A percentile compares a stretch with the other conserved stretches of the same genome.
Evolutionary conservation across 495 filamentous ascomycete genomes (phyloP).

Genomic region (Penicillium macrosclerotiorum): DNA sequence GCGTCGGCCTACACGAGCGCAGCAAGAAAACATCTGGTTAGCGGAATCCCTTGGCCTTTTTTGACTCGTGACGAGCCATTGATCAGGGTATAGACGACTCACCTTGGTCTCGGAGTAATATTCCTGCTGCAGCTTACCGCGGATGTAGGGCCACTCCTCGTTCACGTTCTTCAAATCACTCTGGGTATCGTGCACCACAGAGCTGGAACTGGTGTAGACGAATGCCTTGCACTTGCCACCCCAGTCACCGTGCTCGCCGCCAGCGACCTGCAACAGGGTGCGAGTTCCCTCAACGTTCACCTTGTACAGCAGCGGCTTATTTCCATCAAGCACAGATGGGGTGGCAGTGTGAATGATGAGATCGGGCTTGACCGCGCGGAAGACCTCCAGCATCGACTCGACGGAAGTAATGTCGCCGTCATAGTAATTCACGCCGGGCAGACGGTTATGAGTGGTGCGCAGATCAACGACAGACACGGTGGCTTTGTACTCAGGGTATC

Average conservation of each 20-base stretch:
- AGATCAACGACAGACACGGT: constrained; percentile 85
- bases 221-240: constrained; percentile 78
- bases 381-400: constrained; percentile 60
- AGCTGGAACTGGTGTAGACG: constrained; percentile 91
- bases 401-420: constrained; percentile 84
- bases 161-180: constrained; percentile 85
- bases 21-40: constrained; percentile 1
- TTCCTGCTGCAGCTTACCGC: constrained; percentile 69
- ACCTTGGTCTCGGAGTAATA: constrained; percentile 93
- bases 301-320: constrained; percentile 50
- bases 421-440: constrained; percentile 72
- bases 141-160: constrained; percentile 79
- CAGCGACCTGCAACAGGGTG: constrained; percentile 71
- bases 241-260: constrained; percentile 55
- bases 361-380: constrained; percentile 71
- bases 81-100: constrained; percentile 12
- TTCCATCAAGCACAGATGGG: constrained; percentile 55
- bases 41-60: no score
- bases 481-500: constrained; percentile 45
- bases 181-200: constrained; percentile 77
- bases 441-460: constrained; percentile 69
- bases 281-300: constrained; percentile 93
- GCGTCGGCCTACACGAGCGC: constrained; percentile 64
- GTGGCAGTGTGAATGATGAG: constrained; percentile 96
- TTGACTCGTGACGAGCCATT: no score